A percentile compares a stretch with the other conserved stretches of the same genome.
phyloP scores from a whole-genome alignment of 345 rosid species.

The Populus nigra region DNA sequence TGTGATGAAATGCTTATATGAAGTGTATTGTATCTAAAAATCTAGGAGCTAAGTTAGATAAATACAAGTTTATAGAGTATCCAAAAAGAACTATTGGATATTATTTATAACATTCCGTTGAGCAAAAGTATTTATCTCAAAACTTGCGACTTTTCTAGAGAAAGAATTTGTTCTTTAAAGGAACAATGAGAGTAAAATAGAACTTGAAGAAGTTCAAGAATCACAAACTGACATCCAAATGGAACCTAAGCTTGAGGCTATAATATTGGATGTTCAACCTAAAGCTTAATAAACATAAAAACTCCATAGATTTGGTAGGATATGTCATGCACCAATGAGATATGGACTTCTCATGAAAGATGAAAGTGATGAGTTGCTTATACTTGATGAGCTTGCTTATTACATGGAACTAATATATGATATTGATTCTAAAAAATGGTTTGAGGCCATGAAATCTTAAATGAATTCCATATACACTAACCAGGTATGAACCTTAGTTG shows the following conservation, averaged over 20 bases:
- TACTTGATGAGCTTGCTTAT: too few species aligned
- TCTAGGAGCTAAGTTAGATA: too few species aligned
- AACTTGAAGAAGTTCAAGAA: background rate
- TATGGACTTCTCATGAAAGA: too few species aligned
- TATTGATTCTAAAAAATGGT: constrained; percentile 1
- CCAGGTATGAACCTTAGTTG: constrained; percentile 22
- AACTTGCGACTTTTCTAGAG: background rate
- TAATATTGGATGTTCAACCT: too few species aligned
- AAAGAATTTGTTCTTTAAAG: background rate
- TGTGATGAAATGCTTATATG: too few species aligned
- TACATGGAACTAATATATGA: too few species aligned
- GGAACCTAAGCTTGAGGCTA: background rate
- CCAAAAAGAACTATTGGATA: background rate
- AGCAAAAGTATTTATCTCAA: background rate
- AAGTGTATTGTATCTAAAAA: too few species aligned
- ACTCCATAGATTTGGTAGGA: too few species aligned
- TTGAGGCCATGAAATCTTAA: background rate
- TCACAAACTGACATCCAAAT: background rate
- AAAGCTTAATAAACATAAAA: too few species aligned
- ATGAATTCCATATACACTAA: constrained; percentile 20
- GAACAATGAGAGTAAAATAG: background rate
- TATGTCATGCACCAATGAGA: too few species aligned
- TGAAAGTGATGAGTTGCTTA: too few species aligned
- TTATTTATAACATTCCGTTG: background rate
- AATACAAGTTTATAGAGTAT: too few species aligned